phyloP scores from a whole-genome alignment of 352 stramenopile species.

The Plasmopara halstedii region DNA sequence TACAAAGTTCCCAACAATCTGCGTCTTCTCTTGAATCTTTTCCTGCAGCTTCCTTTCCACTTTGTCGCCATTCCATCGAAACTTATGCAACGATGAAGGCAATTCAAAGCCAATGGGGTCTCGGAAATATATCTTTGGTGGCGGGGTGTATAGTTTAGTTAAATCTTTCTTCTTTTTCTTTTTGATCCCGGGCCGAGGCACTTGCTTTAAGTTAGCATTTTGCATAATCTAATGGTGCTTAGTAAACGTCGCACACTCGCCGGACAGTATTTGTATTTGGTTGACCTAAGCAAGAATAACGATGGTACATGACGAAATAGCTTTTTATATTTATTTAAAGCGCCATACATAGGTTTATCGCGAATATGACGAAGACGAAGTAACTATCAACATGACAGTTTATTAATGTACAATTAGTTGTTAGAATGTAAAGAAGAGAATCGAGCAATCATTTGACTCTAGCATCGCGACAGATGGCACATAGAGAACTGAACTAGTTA shows the following conservation, averaged over 20 bases:
- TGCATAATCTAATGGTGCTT: too few species aligned
- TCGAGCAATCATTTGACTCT: too few species aligned
- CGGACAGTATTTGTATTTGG: neutral
- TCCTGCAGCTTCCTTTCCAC: constrained; percentile 77
- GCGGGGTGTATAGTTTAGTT: constrained; percentile 34
- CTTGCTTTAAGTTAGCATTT: constrained; percentile 32
- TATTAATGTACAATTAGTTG: too few species aligned
- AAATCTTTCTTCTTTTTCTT: constrained; percentile 21
- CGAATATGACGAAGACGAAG: neutral
- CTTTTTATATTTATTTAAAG: too few species aligned
- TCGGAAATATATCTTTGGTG: constrained; percentile 49
- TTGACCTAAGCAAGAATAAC: neutral
- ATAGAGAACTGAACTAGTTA: too few species aligned
- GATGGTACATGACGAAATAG: too few species aligned
- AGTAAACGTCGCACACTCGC: too few species aligned
- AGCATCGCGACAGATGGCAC: too few species aligned
- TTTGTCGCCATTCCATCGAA: constrained; percentile 73
- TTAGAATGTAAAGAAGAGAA: too few species aligned
- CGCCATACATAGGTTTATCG: neutral
- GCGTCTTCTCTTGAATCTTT: constrained; percentile 82
- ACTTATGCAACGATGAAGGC: constrained; percentile 55
- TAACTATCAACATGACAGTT: too few species aligned
- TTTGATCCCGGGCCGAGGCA: constrained; percentile 4
- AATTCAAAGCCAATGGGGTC: constrained; percentile 53
- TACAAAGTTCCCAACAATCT: constrained; percentile 78